Conservation (phyloP, 768 basidiomycete genomes). For the Ramaria rubella region DNA sequence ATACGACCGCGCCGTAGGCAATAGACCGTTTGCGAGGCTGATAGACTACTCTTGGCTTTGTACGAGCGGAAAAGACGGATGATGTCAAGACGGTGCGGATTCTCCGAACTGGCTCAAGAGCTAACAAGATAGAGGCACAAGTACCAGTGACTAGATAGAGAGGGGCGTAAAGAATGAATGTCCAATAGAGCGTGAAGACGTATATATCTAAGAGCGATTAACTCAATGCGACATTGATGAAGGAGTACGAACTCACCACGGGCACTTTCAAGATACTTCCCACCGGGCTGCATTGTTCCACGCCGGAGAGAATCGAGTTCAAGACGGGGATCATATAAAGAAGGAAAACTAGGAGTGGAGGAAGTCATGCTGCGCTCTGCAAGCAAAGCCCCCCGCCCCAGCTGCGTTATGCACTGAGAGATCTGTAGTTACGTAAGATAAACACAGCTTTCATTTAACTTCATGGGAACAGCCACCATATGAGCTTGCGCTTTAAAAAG, state of each 20-base stretch:
- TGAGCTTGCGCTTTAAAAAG: too few relatives aligned
- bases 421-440: too few relatives aligned
- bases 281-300: not conserved
- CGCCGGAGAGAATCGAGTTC: not conserved
- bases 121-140: conserved; percentile 3
- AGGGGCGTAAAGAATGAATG: conserved; percentile 5
- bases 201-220: not conserved
- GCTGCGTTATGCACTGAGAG: not conserved
- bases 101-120: not conserved
- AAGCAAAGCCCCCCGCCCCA: not conserved
- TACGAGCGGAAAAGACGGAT: not conserved
- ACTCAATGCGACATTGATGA: not conserved
- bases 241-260: not conserved
- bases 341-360: conserved; percentile 1
- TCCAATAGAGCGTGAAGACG: conserved; percentile 10
- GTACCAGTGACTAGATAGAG: conserved; percentile 3
- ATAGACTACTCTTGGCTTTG: not conserved
- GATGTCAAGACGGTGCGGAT: not conserved
- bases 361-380: not conserved
- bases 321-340: conserved; percentile 4
- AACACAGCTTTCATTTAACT: too few relatives aligned
- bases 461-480: too few relatives aligned
- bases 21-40: not conserved
- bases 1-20: not conserved
- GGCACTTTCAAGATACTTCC: conserved; percentile 2